A percentile compares a stretch with the other conserved stretches of the same genome.
These are phyloP conservation scores for Fraxinus dipetala DNA, from an alignment of 305 asterid genomes.

Conservation along the genomic window DNA sequence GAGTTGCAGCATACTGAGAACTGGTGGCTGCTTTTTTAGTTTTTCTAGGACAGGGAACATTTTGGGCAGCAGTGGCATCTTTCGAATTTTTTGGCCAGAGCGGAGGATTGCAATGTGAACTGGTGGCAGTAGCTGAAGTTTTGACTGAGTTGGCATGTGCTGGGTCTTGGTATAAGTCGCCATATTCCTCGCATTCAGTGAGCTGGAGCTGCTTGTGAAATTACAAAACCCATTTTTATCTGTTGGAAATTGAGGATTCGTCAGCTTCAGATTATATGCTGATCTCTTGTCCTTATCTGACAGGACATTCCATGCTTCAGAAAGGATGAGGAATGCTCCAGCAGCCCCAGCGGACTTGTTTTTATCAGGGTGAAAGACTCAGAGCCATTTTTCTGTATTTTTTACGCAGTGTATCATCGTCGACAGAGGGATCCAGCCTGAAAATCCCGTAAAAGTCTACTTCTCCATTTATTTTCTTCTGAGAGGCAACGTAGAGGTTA, in stretches of 20 bases:
- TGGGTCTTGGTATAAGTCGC: neutral
- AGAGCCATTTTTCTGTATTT: conserved; percentile 33
- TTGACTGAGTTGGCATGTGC: neutral
- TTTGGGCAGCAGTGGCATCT: neutral
- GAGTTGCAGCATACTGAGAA: neutral
- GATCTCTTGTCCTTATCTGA: conserved; percentile 34
- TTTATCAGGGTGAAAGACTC: conserved; percentile 41
- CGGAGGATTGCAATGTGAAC: neutral
- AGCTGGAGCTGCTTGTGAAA: neutral
- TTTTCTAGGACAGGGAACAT: neutral
- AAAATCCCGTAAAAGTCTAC: conserved; percentile 36
- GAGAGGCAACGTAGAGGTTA: conserved; percentile 23
- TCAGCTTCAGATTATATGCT: conserved; percentile 29
- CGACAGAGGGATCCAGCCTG: conserved; percentile 30
- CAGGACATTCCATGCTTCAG: conserved; percentile 41
- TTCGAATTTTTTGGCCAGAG: neutral
- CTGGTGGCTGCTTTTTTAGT: neutral
- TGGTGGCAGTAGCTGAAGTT: neutral
- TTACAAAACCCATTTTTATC: neutral
- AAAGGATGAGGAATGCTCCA: conserved; percentile 35
- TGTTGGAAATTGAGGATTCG: conserved; percentile 14
- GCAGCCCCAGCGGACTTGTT: conserved; percentile 39
- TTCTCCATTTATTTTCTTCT: conserved; percentile 32
- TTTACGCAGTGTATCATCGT: conserved; percentile 28
- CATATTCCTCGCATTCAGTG: neutral